Conservation (phyloP, 306 rosid species). For the Mimosa bimucronata region DNA sequence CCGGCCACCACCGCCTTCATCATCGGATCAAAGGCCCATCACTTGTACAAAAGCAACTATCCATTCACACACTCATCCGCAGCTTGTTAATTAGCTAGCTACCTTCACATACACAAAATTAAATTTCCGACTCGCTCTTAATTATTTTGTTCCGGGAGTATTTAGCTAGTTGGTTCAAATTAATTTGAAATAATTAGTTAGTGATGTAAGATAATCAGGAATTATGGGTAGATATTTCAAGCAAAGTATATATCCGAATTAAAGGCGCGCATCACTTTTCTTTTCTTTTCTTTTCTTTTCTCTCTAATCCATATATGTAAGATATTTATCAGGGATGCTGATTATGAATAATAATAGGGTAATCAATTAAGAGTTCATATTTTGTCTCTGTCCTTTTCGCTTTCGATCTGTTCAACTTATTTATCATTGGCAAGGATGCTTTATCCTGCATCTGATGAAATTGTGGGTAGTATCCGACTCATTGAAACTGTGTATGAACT, state of each 20-base stretch:
- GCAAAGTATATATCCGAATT: slow-evolving; percentile 7
- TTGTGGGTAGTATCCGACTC: not conserved
- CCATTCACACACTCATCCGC: slow-evolving; percentile 63
- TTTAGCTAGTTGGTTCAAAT: slow-evolving; percentile 1
- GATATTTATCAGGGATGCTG: not conserved
- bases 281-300: not conserved
- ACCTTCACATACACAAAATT: not conserved
- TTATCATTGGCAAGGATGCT: not conserved
- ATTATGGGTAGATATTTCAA: slow-evolving; percentile 10
- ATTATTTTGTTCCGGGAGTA: slow-evolving; percentile 32
- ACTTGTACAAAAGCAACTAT: slow-evolving; percentile 39
- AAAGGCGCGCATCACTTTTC: not conserved
- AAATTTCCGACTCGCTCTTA: slow-evolving; percentile 7
- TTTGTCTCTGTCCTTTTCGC: not conserved
- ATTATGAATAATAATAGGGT: slow-evolving; percentile 12
- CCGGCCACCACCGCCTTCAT: slow-evolving; percentile 39
- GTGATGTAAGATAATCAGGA: slow-evolving; percentile 8
- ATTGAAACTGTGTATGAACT: slow-evolving; percentile 16
- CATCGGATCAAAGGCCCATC: slow-evolving; percentile 44
- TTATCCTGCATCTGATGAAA: not conserved
- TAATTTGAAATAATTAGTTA: slow-evolving; percentile 4
- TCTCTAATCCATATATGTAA: slow-evolving; percentile 16
- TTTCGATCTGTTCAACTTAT: not conserved
- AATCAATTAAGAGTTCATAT: not conserved
- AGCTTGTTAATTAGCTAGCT: slow-evolving; percentile 47